These are phyloP conservation scores for Arachis stenosperma DNA, from an alignment of 306 rosid genomes.

Conservation along the genomic window DNA sequence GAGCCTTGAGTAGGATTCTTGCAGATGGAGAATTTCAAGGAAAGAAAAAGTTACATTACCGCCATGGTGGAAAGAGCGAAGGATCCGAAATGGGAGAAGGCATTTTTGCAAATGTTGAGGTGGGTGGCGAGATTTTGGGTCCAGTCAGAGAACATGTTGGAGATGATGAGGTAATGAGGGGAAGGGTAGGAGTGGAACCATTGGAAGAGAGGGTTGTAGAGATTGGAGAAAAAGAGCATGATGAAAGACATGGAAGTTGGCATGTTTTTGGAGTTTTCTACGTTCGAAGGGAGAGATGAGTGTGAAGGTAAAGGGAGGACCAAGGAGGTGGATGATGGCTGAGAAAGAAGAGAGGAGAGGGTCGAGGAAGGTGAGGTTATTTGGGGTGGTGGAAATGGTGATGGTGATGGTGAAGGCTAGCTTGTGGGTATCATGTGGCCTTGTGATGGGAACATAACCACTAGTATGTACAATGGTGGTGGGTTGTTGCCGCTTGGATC, in stretches of 20 bases:
- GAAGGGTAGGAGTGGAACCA: slow-evolving; percentile 44
- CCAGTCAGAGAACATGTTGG: slow-evolving; percentile 65
- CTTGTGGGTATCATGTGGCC: slow-evolving; percentile 48
- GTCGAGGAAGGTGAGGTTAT: slow-evolving; percentile 24
- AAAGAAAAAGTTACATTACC: too few relatives aligned
- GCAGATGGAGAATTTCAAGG: too few relatives aligned
- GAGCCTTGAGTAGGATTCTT: too few relatives aligned
- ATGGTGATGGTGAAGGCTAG: slow-evolving; percentile 38
- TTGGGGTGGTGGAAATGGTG: slow-evolving; percentile 39
- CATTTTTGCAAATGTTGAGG: slow-evolving; percentile 41
- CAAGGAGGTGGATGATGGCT: slow-evolving; percentile 25
- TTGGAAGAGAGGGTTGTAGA: slow-evolving; percentile 29
- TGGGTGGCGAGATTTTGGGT: slow-evolving; percentile 50
- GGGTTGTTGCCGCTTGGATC: not conserved
- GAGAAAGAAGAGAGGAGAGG: slow-evolving; percentile 35
- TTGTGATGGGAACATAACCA: slow-evolving; percentile 41
- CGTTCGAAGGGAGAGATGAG: slow-evolving; percentile 47
- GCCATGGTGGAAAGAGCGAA: slow-evolving; percentile 43
- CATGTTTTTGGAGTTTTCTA: slow-evolving; percentile 55
- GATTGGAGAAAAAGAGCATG: slow-evolving; percentile 41
- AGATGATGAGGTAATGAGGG: slow-evolving; percentile 48
- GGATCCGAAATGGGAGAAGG: slow-evolving; percentile 55
- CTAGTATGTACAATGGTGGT: slow-evolving; percentile 9
- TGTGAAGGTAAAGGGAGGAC: slow-evolving; percentile 53
- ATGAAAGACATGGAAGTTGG: slow-evolving; percentile 25